These are phyloP conservation scores for Beauveria varroae DNA, from an alignment of 2,329 filamentous ascomycete genomes.

Conservation along the genomic window DNA sequence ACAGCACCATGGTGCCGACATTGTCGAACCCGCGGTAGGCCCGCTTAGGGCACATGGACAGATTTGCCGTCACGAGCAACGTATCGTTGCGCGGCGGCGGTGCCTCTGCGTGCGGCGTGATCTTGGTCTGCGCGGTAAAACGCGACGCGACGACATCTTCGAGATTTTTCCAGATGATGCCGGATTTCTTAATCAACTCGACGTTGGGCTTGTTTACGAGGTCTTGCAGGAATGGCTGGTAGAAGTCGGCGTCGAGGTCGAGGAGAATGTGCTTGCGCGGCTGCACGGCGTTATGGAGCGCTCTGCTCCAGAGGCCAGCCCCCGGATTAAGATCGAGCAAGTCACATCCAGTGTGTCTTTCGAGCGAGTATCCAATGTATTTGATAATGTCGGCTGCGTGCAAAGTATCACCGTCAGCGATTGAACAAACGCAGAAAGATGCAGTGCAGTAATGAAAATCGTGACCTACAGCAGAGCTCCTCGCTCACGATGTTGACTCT, in stretches of 20 bases:
- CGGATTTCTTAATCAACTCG: slow-evolving; percentile 46
- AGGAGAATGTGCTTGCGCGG: slow-evolving; percentile 79
- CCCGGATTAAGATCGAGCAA: slow-evolving; percentile 84
- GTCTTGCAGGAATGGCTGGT: slow-evolving; percentile 52
- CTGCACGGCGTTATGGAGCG: slow-evolving; percentile 65
- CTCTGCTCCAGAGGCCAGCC: slow-evolving; percentile 67
- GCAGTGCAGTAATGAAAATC: too few relatives aligned
- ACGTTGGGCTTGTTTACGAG: slow-evolving; percentile 44
- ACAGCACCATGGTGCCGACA: slow-evolving; percentile 48
- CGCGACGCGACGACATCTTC: slow-evolving; percentile 40
- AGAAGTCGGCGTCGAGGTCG: slow-evolving; percentile 58
- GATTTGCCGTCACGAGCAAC: slow-evolving; percentile 64
- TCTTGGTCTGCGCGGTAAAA: slow-evolving; percentile 46
- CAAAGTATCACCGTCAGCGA: neutral
- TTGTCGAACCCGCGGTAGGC: slow-evolving; percentile 46
- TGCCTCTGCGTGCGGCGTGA: slow-evolving; percentile 27
- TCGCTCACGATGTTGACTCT: slow-evolving; percentile 48
- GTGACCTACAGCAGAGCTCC: slow-evolving; percentile 38
- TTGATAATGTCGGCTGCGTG: slow-evolving; percentile 57
- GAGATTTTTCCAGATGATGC: slow-evolving; percentile 55
- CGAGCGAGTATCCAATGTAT: slow-evolving; percentile 61
- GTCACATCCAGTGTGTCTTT: slow-evolving; percentile 69
- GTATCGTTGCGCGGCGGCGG: slow-evolving; percentile 56
- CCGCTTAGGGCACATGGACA: slow-evolving; percentile 47
- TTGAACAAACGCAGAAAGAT: neutral